Evolutionary conservation across 345 rosid species (phyloP).

Genomic region (Corchorus olitorius): DNA sequence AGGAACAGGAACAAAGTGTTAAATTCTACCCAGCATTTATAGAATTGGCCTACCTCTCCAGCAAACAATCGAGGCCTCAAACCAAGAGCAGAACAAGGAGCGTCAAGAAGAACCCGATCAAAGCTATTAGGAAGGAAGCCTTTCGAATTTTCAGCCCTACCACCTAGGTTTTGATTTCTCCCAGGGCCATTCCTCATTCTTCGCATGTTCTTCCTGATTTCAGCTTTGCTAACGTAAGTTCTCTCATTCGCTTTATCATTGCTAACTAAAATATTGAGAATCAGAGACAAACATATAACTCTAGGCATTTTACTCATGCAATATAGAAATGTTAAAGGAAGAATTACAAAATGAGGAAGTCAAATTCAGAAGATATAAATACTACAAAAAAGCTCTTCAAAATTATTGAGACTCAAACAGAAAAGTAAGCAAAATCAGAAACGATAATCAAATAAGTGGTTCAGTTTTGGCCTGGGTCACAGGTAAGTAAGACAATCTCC

Average conservation of each 20-base stretch:
- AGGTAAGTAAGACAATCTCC: background rate
- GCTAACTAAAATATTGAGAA: slow-evolving; percentile 51
- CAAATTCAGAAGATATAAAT: background rate
- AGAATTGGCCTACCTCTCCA: slow-evolving; percentile 63
- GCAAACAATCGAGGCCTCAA: slow-evolving; percentile 91
- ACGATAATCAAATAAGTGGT: background rate
- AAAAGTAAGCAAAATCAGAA: slow-evolving; percentile 7
- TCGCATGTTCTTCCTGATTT: slow-evolving; percentile 64
- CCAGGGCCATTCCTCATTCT: slow-evolving; percentile 91
- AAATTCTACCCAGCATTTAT: background rate
- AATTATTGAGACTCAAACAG: slow-evolving; percentile 4
- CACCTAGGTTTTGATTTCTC: slow-evolving; percentile 78
- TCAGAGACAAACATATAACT: slow-evolving; percentile 18
- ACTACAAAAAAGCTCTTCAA: background rate
- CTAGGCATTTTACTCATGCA: background rate
- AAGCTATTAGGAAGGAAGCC: slow-evolving; percentile 86
- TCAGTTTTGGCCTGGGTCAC: background rate
- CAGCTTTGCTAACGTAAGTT: slow-evolving; percentile 64
- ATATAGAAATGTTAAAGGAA: slow-evolving; percentile 9
- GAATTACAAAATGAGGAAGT: background rate
- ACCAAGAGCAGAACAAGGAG: slow-evolving; percentile 99
- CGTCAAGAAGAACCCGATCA: slow-evolving; percentile 93
- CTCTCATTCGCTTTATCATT: slow-evolving; percentile 53
- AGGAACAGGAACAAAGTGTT: background rate
- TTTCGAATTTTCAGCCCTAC: slow-evolving; percentile 73